Percentiles rank a stretch among this genome's conserved stretches.
Evolutionary conservation across 2,329 filamentous ascomycete species (phyloP).

Genomic region (Monilinia aucupariae): DNA sequence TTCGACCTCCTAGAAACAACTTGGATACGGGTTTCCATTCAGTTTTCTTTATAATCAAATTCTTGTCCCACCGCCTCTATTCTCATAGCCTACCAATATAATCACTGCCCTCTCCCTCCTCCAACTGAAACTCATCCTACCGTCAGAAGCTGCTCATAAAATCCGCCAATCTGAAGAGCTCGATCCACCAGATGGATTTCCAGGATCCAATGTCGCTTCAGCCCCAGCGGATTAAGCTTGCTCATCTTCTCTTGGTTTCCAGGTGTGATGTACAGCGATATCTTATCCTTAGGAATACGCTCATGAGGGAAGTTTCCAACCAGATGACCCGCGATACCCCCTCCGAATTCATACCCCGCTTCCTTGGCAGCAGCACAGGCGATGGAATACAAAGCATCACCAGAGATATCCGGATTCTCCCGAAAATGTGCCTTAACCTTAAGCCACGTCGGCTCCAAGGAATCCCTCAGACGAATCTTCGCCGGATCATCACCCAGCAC

Average conservation of each 20-base stretch:
- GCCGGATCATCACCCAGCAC: neutral
- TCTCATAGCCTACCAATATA: neutral
- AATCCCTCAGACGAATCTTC: neutral
- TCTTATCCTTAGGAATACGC: neutral
- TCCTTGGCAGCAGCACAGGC: neutral
- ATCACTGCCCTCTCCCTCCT: neutral
- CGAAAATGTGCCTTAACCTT: neutral
- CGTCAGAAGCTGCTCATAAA: constrained; percentile 34
- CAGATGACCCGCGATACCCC: neutral
- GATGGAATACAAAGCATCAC: neutral
- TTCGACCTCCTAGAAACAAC: too few relatives aligned
- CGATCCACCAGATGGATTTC: constrained; percentile 40
- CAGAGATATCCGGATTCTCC: neutral
- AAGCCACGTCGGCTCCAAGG: neutral
- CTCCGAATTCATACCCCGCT: neutral
- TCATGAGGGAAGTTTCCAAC: neutral
- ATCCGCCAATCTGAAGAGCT: constrained; percentile 35
- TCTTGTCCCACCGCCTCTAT: neutral
- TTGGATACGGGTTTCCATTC: neutral
- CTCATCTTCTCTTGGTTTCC: neutral
- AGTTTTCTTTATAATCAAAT: neutral
- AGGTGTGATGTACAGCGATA: neutral
- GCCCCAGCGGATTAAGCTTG: neutral
- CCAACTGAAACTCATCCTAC: neutral
- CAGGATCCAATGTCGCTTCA: constrained; percentile 39